Evolutionary conservation across 306 rosid genomes (phyloP).

Genomic region (Glycine tomentella): DNA sequence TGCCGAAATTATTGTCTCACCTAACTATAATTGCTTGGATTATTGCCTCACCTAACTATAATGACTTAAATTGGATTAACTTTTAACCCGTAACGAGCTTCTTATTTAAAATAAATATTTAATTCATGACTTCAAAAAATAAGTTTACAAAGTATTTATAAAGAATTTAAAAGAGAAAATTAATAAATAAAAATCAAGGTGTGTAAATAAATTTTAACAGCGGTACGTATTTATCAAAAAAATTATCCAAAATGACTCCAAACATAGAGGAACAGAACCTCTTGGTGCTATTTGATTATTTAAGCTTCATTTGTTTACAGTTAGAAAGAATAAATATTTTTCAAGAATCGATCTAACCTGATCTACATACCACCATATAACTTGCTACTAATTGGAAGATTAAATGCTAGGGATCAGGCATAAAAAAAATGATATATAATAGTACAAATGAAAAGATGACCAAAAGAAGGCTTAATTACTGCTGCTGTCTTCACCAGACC

Average conservation of each 20-base stretch:
- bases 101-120: not conserved
- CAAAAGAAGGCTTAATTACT: not conserved
- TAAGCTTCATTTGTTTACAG: constrained; percentile 71
- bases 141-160: too few species aligned
- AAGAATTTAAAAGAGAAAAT: too few species aligned
- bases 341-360: constrained; percentile 75
- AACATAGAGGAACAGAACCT: constrained; percentile 44
- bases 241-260: not conserved
- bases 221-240: too few species aligned
- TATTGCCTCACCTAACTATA: too few species aligned
- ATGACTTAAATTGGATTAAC: too few species aligned
- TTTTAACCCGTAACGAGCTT: too few species aligned
- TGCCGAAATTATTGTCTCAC: too few species aligned
- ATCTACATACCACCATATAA: constrained; percentile 59
- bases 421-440: too few species aligned
- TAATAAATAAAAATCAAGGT: too few species aligned
- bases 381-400: constrained; percentile 52
- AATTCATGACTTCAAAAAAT: not conserved
- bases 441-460: too few species aligned
- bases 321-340: constrained; percentile 76
- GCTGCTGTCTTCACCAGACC: constrained; percentile 46
- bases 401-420: constrained; percentile 40
- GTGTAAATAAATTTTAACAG: too few species aligned
- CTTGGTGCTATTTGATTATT: constrained; percentile 56
- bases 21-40: too few species aligned